A percentile compares a stretch with the other conserved stretches of the same genome.
Conservation (phyloP, 148 eudicot species). For the Cornus florida region DNA sequence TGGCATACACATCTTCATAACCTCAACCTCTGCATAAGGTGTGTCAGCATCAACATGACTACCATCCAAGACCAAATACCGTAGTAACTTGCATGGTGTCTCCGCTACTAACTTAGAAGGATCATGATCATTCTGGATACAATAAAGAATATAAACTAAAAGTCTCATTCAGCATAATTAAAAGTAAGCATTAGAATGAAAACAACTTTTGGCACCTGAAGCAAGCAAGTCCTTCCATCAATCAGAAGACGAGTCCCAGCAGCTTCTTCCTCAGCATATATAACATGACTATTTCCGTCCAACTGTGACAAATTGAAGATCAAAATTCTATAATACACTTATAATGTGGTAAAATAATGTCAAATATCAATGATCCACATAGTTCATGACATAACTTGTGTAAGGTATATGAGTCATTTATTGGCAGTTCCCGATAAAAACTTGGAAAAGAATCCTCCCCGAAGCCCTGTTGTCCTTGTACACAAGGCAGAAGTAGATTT, state of each 20-base stretch:
- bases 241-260: conserved; percentile 99
- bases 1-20: conserved; percentile 99
- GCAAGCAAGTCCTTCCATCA: conserved; percentile 99
- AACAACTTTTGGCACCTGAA: conserved; percentile 57
- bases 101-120: conserved; percentile 96
- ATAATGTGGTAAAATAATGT: background rate
- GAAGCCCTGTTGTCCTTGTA: too few species aligned
- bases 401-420: background rate
- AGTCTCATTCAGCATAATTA: conserved; percentile 17
- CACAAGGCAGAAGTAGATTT: too few species aligned
- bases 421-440: too few species aligned
- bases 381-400: background rate
- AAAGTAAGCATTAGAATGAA: conserved; percentile 10
- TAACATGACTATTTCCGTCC: conserved; percentile 96
- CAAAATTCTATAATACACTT: background rate
- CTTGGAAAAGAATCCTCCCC: too few species aligned
- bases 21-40: conserved; percentile 99
- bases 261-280: conserved; percentile 99
- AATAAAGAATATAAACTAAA: conserved; percentile 12
- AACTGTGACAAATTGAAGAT: conserved; percentile 48
- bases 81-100: conserved; percentile 95
- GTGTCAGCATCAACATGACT: conserved; percentile 96
- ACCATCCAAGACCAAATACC: conserved; percentile 79
- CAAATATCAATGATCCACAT: background rate
- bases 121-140: conserved; percentile 89